phyloP scores from a whole-genome alignment of 2,329 filamentous ascomycete species.

The Paraconiothyrium brasiliense region DNA sequence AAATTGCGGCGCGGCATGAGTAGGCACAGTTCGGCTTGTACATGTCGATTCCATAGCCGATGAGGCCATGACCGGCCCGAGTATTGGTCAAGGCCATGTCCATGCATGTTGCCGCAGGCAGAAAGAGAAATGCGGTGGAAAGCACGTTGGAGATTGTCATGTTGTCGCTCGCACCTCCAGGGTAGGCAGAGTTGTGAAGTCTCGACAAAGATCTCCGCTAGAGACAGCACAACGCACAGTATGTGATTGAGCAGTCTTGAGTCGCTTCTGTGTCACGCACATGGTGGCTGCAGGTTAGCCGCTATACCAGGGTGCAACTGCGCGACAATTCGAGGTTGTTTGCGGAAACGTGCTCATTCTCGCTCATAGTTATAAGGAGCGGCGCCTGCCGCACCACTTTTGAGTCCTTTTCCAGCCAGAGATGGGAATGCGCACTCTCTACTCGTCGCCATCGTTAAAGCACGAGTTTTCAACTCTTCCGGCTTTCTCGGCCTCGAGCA shows the following conservation, averaged over 20 bases:
- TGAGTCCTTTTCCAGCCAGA: constrained; percentile 9
- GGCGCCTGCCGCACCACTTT: background rate
- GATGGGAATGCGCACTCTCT: background rate
- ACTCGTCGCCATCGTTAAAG: background rate
- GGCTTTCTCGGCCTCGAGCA: background rate
- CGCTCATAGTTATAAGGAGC: constrained; percentile 6
- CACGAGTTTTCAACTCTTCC: background rate
- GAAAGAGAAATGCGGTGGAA: background rate
- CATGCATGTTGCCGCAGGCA: constrained; percentile 10
- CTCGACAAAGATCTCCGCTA: background rate
- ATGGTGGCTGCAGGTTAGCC: constrained; percentile 15
- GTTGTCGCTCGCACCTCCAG: background rate
- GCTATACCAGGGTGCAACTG: constrained; percentile 6
- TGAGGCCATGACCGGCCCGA: constrained; percentile 25
- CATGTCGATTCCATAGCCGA: constrained; percentile 28
- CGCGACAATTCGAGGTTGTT: constrained; percentile 9
- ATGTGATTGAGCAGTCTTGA: constrained; percentile 4
- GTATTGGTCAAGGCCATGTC: constrained; percentile 8
- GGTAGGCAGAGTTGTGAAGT: background rate
- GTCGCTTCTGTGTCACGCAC: background rate
- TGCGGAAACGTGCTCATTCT: constrained; percentile 17
- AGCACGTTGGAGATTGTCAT: constrained; percentile 6
- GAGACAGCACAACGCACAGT: background rate
- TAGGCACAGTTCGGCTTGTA: constrained; percentile 28
- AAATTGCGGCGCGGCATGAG: constrained; percentile 26